These are phyloP conservation scores for Vickermania ingenoplastis DNA, from an alignment of 208 protist genomes.

Conservation along the genomic window DNA sequence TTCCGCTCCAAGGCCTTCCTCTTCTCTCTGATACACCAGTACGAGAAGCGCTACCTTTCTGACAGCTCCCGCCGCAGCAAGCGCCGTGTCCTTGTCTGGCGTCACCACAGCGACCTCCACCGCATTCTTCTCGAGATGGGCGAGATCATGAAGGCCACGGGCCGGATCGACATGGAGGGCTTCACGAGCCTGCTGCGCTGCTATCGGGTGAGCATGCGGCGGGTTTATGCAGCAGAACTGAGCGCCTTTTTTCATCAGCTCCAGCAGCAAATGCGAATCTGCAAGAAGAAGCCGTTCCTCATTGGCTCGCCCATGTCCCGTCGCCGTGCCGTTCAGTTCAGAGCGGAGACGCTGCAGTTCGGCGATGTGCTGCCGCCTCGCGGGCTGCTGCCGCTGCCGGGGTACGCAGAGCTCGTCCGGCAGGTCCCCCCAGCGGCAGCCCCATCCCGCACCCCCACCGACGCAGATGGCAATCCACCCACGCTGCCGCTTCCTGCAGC, in stretches of 20 bases:
- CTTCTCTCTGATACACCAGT: conserved; percentile 34
- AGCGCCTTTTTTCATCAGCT: conserved; percentile 66
- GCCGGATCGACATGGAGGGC: conserved; percentile 57
- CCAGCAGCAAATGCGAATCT: conserved; percentile 35
- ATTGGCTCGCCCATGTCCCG: conserved; percentile 6
- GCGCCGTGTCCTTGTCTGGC: conserved; percentile 55
- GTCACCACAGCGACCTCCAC: conserved; percentile 53
- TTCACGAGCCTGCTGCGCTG: conserved; percentile 55
- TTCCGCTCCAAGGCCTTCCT: conserved; percentile 54
- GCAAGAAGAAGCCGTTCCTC: conserved; percentile 24
- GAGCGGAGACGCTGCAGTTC: conserved; percentile 19
- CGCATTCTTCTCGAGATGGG: conserved; percentile 37
- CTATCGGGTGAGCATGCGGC: conserved; percentile 77
- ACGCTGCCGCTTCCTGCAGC: not conserved
- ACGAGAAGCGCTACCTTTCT: conserved; percentile 43
- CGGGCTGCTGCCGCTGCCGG: not conserved
- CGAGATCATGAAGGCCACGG: conserved; percentile 57
- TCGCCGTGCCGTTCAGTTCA: conserved; percentile 20
- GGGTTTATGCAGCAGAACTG: conserved; percentile 66
- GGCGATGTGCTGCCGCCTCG: conserved; percentile 3
- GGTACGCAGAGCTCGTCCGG: not conserved
- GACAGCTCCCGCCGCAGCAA: conserved; percentile 50
- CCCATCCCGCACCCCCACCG: not conserved
- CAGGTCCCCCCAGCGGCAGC: not conserved
- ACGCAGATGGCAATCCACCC: not conserved